Evolutionary conservation across 2,329 filamentous ascomycete genomes (phyloP).

Genomic region (Xylaria sp.): DNA sequence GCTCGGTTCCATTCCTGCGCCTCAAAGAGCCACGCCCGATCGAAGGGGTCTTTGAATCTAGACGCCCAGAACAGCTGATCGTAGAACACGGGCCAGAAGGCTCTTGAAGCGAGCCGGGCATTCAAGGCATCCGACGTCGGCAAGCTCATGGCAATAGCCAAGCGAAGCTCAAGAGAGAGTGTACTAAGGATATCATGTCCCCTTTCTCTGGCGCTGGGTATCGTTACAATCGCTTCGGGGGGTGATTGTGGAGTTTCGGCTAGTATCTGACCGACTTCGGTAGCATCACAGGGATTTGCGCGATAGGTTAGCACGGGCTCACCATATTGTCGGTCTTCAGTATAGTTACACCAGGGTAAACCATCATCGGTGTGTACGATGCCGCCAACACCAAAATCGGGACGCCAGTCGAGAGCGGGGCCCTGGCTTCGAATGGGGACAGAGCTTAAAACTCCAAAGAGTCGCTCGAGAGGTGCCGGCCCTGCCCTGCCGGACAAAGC

Average conservation of each 20-base stretch:
- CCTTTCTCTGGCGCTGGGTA: not conserved
- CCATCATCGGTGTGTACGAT: not conserved
- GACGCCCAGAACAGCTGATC: slow-evolving; percentile 8
- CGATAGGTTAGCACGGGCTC: not conserved
- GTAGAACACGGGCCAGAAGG: not conserved
- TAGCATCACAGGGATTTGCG: not conserved
- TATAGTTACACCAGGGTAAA: too few species aligned
- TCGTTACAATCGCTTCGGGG: not conserved
- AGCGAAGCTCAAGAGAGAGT: slow-evolving; percentile 4
- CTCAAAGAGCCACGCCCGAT: slow-evolving; percentile 14
- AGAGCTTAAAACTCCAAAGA: slow-evolving; percentile 3
- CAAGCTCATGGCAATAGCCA: not conserved
- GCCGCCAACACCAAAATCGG: not conserved
- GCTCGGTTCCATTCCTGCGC: not conserved
- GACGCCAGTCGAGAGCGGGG: not conserved
- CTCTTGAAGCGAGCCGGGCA: slow-evolving; percentile 3
- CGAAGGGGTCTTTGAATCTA: not conserved
- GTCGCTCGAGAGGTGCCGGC: not conserved
- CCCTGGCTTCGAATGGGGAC: not conserved
- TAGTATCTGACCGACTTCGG: slow-evolving; percentile 2
- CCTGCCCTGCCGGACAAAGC: not conserved
- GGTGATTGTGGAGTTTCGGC: not conserved
- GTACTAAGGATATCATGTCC: not conserved
- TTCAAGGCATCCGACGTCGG: not conserved
- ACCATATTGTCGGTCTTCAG: too few species aligned